Conservation (phyloP, 169 alveolate genomes). For the Babesia bigemina region DNA sequence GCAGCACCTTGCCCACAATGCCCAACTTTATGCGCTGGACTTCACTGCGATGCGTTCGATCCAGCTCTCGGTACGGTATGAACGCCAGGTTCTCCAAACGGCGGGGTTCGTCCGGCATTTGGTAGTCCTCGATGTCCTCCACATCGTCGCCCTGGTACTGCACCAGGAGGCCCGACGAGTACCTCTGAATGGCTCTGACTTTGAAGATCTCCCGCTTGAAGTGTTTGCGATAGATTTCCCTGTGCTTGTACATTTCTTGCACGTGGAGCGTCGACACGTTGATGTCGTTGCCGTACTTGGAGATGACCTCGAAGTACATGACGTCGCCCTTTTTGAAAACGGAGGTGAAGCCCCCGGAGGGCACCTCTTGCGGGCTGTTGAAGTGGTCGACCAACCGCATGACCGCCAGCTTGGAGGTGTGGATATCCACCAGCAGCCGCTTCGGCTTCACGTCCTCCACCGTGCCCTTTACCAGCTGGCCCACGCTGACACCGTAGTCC, state of each 20-base stretch:
- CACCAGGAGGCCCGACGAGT: conserved; percentile 45
- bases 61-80: conserved; percentile 30
- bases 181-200: conserved; percentile 49
- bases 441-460: conserved; percentile 31
- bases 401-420: conserved; percentile 35
- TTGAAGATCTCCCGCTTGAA: conserved; percentile 21
- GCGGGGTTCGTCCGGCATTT: not conserved
- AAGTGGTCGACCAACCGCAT: conserved; percentile 25
- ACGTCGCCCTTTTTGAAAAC: conserved; percentile 55
- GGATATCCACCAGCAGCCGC: conserved; percentile 49
- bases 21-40: not conserved
- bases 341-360: conserved; percentile 55
- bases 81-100: conserved; percentile 28
- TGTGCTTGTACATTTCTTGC: conserved; percentile 27
- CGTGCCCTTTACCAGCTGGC: conserved; percentile 62
- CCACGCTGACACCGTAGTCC: conserved; percentile 46
- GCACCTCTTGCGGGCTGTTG: conserved; percentile 48
- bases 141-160: conserved; percentile 46
- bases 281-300: conserved; percentile 41
- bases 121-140: conserved; percentile 13
- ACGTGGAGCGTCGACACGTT: conserved; percentile 39
- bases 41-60: conserved; percentile 7
- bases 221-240: conserved; percentile 38
- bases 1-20: conserved; percentile 52
- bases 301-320: conserved; percentile 52